Evolutionary conservation across 2,329 filamentous ascomycete species (phyloP).

Genomic region (Juglanconis oblonga): DNA sequence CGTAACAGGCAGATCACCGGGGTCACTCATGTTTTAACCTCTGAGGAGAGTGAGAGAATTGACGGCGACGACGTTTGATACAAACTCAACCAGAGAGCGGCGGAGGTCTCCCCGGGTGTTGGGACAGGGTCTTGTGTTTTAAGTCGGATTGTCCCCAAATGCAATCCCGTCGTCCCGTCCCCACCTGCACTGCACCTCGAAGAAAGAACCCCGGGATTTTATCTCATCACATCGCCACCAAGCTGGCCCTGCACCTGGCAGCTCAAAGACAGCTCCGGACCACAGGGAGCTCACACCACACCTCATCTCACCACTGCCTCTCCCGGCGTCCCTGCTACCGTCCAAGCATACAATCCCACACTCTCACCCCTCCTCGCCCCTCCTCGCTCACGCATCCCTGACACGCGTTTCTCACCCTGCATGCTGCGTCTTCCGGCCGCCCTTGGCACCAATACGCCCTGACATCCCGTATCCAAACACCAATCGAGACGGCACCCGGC

Average conservation of each 20-base stretch:
- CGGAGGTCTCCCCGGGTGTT: no score
- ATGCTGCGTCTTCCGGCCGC: constrained; percentile 5
- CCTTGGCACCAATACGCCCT: constrained; percentile 11
- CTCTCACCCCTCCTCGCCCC: background rate
- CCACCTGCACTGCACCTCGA: background rate
- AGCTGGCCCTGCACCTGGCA: no score
- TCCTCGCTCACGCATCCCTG: background rate
- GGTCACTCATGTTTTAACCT: no score
- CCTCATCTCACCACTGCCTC: background rate
- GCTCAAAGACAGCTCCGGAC: background rate
- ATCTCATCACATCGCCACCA: background rate
- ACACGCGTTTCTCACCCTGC: constrained; percentile 3
- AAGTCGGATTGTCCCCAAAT: background rate
- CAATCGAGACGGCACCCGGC: constrained; percentile 8
- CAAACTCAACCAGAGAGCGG: no score
- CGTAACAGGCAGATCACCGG: no score
- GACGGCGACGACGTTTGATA: no score
- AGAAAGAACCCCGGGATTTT: background rate
- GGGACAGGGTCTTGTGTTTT: no score
- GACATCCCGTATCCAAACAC: background rate
- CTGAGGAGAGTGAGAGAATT: no score
- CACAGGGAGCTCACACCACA: background rate
- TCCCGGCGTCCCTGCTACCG: no score
- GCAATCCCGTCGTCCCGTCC: background rate
- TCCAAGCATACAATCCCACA: no score